Evolutionary conservation across 495 filamentous ascomycete species (phyloP), one percentile per base, ranked within the genome.

Genomic region (Trichoderma gamsii): DNA sequence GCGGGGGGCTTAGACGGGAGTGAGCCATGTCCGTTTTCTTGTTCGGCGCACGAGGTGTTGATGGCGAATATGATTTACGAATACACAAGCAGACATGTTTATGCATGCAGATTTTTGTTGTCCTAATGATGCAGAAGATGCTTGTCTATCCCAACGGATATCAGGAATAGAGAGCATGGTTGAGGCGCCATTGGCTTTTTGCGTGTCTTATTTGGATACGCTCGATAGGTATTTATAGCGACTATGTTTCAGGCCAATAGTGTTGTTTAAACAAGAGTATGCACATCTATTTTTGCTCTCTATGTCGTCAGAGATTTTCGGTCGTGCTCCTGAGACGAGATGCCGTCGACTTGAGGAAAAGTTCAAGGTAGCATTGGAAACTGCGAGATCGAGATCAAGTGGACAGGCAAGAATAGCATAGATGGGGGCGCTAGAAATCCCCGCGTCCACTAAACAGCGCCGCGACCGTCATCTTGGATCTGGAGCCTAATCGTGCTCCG

Each of bases 41-140:
- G 51, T 56, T 56, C 3, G 56, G 56, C 56, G 56, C 27, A 61
- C 25, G 23, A 61, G 56, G 56, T 27, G 56, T 61, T 32, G 56
- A 61, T 61, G 23, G 56, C 56, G 12, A 29, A 29, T 18, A 61
- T 61, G 56, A 32, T 61, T 61, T 32, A 25, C 27, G 27, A 21
- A 61, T 61, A 61, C 56, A 61, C 56, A 29, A 29, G 56, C 56
- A 61, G 56, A 61, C 27, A 61, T 61, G 32, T 61, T 18, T 61
- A 61, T 25, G 56, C 56, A 32, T 29, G 3, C 56, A 61, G 25
- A 61, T 12, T 23, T 2, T 32, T 12, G 1, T 25, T 32, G 11
- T 61, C 16, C 1, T 25, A 21, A 16, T 61, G 27, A 61, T 12
- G 27, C 16, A 12, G 27, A 23, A 61, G 56, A 13, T 7, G 11